Evolutionary conservation across 2,329 filamentous ascomycete genomes (phyloP), one percentile per base, ranked within the genome.

Genomic region (Ampelomyces quisqualis): DNA sequence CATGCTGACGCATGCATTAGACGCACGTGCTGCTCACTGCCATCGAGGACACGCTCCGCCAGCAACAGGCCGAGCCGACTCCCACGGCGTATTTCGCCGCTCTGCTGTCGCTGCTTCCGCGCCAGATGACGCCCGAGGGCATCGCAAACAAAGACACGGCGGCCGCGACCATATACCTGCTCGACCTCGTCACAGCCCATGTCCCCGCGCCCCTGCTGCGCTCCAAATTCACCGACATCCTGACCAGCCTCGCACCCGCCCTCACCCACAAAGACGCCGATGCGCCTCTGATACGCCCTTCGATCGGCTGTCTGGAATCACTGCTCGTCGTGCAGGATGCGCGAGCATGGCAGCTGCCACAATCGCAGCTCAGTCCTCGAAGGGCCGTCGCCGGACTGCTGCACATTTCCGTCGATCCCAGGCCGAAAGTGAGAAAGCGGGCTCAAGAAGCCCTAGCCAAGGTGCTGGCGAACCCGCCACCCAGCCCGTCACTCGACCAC

Each of bases 11-110:
- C 18, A 28, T 4, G 13, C 6, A 9, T 14, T 38, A 93, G 86
- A 91, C 86, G 49, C 86, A 84, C 47, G 83, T 95, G 58, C 85
- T 98, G 47, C 82, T 98, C 51, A 83, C 85, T 55, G 90, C 91
- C 49, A 87, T 98, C 60, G 93, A 98, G 70, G 86, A 94, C 58
- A 96, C 90, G 28, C 81, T 98, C 44, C 84, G 86, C 67, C 87
- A 91, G 60, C 89, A 96, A 68, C 87, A 91, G 61, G 84, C 87
- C 42, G 82, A 88, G 42, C 79, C 85, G 45, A 90, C 88, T 1
- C 80, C 93, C 17, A 96, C 93, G 11, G 89, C 86, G 47, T 98
- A 97, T 72, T 96, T 97, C 65, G 90, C 90, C 11, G 90, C 93
- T n/a, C 81, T 98, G 4, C 78, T 98, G 31, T 88, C 90, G 24